Evolutionary conservation across 2,329 filamentous ascomycete species (phyloP).

Genomic region (Coleophoma eucalyptorum): DNA sequence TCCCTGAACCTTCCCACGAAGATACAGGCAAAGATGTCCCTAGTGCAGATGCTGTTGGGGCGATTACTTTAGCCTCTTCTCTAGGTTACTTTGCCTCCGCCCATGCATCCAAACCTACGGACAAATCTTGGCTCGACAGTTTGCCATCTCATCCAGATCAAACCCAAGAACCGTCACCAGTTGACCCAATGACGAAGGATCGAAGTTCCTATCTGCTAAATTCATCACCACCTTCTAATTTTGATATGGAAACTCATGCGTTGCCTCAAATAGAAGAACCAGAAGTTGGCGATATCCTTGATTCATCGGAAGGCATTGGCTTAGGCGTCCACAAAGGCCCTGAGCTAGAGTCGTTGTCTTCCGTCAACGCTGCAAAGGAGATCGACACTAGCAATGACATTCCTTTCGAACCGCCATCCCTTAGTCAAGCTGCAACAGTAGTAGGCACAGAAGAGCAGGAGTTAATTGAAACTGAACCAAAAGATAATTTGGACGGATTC

Average conservation of each 20-base stretch:
- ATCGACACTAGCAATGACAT: no score
- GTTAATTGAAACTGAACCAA: no score
- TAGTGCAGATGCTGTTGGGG: conserved; percentile 12
- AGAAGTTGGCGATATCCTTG: conserved; percentile 7
- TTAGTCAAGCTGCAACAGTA: no score
- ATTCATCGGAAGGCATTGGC: neutral
- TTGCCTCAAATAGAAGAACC: conserved; percentile 17
- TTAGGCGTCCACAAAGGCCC: neutral
- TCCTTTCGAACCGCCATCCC: no score
- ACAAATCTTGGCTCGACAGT: conserved; percentile 12
- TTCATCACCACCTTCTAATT: conserved; percentile 28
- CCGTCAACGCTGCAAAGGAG: no score
- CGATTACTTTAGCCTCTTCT: conserved; percentile 15
- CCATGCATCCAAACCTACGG: conserved; percentile 20
- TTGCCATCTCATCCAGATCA: conserved; percentile 6
- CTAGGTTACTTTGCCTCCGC: conserved; percentile 18
- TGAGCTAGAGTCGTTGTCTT: no score
- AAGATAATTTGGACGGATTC: conserved; percentile 8
- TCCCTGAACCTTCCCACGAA: neutral
- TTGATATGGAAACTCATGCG: conserved; percentile 2
- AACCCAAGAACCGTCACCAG: conserved; percentile 29
- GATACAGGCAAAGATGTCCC: conserved; percentile 6
- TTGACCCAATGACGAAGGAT: conserved; percentile 38
- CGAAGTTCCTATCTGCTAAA: conserved; percentile 38
- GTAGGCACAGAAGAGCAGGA: no score